These are phyloP conservation scores for Sugiyamaella boreocaroliniensis DNA, from an alignment of 805 yeast species.

Conservation along the genomic window DNA sequence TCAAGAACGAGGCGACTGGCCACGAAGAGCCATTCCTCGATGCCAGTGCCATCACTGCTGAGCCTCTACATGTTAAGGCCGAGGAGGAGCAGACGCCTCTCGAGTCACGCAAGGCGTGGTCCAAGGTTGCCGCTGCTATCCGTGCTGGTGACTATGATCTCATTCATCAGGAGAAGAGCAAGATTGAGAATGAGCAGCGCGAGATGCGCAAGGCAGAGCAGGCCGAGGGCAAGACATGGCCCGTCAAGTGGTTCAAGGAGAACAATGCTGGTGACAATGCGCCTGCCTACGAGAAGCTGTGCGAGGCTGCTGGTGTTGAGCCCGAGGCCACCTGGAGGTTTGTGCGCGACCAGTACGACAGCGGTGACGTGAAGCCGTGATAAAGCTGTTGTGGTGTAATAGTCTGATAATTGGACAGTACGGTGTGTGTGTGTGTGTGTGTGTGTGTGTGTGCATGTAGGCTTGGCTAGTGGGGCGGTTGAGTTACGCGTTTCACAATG, in stretches of 20 bases:
- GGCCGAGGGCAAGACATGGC: slow-evolving; percentile 62
- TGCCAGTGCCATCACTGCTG: slow-evolving; percentile 38
- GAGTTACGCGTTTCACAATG: too few species aligned
- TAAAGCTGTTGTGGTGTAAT: neutral
- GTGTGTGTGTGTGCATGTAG: too few species aligned
- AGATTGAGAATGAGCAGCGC: slow-evolving; percentile 80
- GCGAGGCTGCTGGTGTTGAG: slow-evolving; percentile 17
- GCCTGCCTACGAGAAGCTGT: slow-evolving; percentile 11
- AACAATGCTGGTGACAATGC: slow-evolving; percentile 15
- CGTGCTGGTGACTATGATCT: slow-evolving; percentile 64
- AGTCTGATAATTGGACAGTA: neutral
- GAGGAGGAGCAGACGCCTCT: slow-evolving; percentile 69
- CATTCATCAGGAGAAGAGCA: slow-evolving; percentile 68
- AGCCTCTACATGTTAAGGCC: slow-evolving; percentile 68
- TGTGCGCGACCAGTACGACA: slow-evolving; percentile 17
- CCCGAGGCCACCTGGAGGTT: slow-evolving; percentile 24
- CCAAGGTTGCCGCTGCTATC: slow-evolving; percentile 81
- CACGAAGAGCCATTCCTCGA: slow-evolving; percentile 29
- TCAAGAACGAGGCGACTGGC: slow-evolving; percentile 49
- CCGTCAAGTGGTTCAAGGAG: slow-evolving; percentile 69
- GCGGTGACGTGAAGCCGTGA: slow-evolving; percentile 17
- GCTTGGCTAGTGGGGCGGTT: too few species aligned
- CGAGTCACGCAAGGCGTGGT: slow-evolving; percentile 89
- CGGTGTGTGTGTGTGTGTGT: neutral
- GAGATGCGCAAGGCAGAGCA: slow-evolving; percentile 68